phyloP scores from a whole-genome alignment of 1,284 basidiomycete genomes.

The Spongiforma sp. region DNA sequence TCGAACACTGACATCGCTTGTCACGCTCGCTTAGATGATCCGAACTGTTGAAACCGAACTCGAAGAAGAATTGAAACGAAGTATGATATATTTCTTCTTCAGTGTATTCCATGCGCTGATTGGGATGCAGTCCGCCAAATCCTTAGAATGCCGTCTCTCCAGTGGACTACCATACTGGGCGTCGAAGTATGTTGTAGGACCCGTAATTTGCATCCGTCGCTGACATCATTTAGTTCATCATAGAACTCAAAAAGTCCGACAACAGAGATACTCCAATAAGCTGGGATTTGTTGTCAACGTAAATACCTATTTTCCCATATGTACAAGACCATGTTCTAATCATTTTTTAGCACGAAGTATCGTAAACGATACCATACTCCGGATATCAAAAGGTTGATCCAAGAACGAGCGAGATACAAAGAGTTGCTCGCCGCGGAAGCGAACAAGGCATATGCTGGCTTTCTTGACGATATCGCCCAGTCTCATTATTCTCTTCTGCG shows the following conservation, averaged over 20 bases:
- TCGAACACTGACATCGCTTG: too few relatives aligned
- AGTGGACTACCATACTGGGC: slow-evolving; percentile 71
- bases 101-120: slow-evolving; percentile 11
- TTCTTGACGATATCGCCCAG: slow-evolving; percentile 71
- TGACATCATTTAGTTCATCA: slow-evolving; percentile 58
- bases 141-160: slow-evolving; percentile 77
- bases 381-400: slow-evolving; percentile 65
- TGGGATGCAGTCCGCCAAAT: slow-evolving; percentile 66
- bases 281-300: slow-evolving; percentile 86
- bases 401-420: slow-evolving; percentile 78
- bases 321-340: slow-evolving; percentile 11
- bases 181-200: slow-evolving; percentile 64
- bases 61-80: slow-evolving; percentile 73
- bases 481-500: slow-evolving; percentile 75
- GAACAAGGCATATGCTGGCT: slow-evolving; percentile 67
- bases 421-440: slow-evolving; percentile 79
- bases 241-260: slow-evolving; percentile 80
- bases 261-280: slow-evolving; percentile 76
- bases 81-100: slow-evolving; percentile 41
- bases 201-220: background rate
- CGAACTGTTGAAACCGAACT: slow-evolving; percentile 75
- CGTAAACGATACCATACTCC: slow-evolving; percentile 86
- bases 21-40: slow-evolving; percentile 54
- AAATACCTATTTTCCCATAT: slow-evolving; percentile 13
- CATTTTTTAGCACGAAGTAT: slow-evolving; percentile 69